Conservation (phyloP, 495 filamentous ascomycete genomes). For the Penicillium bovifimosum region DNA sequence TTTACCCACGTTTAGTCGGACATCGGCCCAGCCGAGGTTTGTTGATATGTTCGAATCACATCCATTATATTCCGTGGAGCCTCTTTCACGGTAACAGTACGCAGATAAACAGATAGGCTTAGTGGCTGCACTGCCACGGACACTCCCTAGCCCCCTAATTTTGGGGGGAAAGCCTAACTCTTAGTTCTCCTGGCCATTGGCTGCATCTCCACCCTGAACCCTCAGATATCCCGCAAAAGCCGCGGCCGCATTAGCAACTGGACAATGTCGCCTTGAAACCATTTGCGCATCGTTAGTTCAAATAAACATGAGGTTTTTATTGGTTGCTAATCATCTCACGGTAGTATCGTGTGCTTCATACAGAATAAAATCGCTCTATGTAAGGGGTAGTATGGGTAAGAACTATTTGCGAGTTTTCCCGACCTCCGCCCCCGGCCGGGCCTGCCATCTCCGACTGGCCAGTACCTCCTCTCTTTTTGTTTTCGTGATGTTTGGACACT, state of each 20-base stretch:
- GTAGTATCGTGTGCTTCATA: slow-evolving; percentile 15
- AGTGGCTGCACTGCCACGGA: background rate
- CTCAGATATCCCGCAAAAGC: slow-evolving; percentile 2
- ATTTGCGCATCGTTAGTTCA: background rate
- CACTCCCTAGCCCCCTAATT: background rate
- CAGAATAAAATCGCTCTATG: slow-evolving; percentile 1
- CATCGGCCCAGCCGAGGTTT: slow-evolving; percentile 15
- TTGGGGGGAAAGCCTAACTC: background rate
- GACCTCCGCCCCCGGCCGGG: slow-evolving; percentile 6
- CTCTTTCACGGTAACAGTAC: background rate
- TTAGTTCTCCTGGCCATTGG: background rate
- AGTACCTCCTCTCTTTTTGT: background rate
- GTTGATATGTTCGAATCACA: background rate
- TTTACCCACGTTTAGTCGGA: slow-evolving; percentile 14
- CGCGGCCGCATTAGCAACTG: slow-evolving; percentile 8
- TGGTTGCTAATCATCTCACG: background rate
- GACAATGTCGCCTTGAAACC: slow-evolving; percentile 4
- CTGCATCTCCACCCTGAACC: background rate
- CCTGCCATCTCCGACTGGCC: slow-evolving; percentile 2
- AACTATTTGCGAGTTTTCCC: slow-evolving; percentile 17
- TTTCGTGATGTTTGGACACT: background rate
- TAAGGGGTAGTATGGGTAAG: background rate
- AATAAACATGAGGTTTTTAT: background rate
- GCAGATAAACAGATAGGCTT: background rate
- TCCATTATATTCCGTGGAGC: slow-evolving; percentile 1